phyloP scores from a whole-genome alignment of 331 rosid species.

The Pyrus hybrid region DNA sequence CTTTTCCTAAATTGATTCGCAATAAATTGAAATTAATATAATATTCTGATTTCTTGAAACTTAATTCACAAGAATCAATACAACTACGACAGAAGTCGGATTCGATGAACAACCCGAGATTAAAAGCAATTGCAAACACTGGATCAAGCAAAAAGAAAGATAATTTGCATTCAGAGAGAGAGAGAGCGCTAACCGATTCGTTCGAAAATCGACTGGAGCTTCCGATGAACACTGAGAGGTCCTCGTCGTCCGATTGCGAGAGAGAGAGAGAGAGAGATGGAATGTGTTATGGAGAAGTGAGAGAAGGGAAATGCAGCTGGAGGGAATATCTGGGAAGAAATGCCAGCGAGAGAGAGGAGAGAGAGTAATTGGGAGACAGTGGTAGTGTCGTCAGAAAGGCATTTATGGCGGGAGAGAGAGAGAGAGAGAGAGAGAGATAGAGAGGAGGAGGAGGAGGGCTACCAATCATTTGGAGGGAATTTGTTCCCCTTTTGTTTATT shows the following conservation, averaged over 20 bases:
- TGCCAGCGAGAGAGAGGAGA: neutral
- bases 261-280: slow-evolving; percentile 1
- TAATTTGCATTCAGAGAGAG: neutral
- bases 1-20: neutral
- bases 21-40: neutral
- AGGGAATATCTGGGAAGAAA: neutral
- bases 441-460: neutral
- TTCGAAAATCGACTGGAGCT: neutral
- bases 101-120: neutral
- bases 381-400: slow-evolving; percentile 14
- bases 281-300: neutral
- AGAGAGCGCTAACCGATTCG: slow-evolving; percentile 23
- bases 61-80: neutral
- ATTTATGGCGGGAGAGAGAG: slow-evolving; percentile 31
- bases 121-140: neutral
- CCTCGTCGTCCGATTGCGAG: neutral
- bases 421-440: slow-evolving; percentile 3
- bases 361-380: slow-evolving; percentile 24
- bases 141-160: neutral
- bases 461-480: slow-evolving; percentile 88
- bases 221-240: neutral
- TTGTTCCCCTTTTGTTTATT: slow-evolving; percentile 23
- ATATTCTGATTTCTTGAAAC: neutral
- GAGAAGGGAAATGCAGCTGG: neutral
- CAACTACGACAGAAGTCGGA: neutral